Evolutionary conservation across 495 filamentous ascomycete genomes (phyloP).

Genomic region (Aspergillus sparsus): DNA sequence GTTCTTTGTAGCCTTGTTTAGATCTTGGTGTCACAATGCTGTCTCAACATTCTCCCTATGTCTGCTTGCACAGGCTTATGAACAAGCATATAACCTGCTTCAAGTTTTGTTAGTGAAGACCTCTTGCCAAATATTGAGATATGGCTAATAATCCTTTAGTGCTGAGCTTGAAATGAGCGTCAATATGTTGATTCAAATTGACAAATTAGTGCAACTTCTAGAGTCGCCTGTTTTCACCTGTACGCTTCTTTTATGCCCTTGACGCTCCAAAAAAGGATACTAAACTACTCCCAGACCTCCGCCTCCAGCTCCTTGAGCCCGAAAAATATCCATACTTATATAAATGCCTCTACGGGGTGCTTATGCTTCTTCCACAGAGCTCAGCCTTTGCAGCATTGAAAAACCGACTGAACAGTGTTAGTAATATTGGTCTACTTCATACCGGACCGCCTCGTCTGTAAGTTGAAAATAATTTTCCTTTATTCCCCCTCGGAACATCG

Average conservation of each 20-base stretch:
- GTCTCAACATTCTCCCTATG: conserved; percentile 97
- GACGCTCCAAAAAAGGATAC: background rate
- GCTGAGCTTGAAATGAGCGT: conserved; percentile 99
- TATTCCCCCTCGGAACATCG: conserved; percentile 12
- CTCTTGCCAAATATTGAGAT: background rate
- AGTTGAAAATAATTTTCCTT: conserved; percentile 34
- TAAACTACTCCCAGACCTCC: conserved; percentile 65
- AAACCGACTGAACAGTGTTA: conserved; percentile 94
- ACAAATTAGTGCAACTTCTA: conserved; percentile 96
- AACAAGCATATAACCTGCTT: conserved; percentile 94
- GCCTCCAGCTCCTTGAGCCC: conserved; percentile 95
- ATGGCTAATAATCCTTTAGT: conserved; percentile 55
- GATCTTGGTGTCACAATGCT: conserved; percentile 98
- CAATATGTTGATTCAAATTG: conserved; percentile 97
- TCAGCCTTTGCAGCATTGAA: conserved; percentile 96
- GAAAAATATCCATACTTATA: conserved; percentile 95
- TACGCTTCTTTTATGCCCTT: conserved; percentile 36
- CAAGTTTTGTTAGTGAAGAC: conserved; percentile 80
- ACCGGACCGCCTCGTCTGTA: conserved; percentile 79
- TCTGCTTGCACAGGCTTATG: conserved; percentile 94
- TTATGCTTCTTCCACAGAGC: conserved; percentile 97
- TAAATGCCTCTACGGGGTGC: conserved; percentile 95
- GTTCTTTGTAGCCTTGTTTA: conserved; percentile 92
- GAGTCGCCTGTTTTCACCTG: conserved; percentile 98
- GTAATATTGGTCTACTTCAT: conserved; percentile 94